These are phyloP conservation scores for Phytophthora pinifolia DNA, from an alignment of 352 stramenopile species.

Conservation along the genomic window DNA sequence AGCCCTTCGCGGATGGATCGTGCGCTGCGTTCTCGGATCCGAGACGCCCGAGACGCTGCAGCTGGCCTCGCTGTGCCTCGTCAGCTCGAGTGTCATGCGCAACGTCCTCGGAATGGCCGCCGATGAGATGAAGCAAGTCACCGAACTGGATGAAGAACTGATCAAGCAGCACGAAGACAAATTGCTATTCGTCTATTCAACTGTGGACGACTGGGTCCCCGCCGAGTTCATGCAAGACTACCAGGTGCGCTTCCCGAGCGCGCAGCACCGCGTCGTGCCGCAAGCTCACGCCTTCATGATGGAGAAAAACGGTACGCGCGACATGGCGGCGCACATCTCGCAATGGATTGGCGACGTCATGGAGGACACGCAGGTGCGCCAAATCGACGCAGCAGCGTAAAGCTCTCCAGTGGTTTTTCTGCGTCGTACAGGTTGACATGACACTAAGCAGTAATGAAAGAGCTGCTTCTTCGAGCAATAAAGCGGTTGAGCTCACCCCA, in stretches of 20 bases:
- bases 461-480: not conserved
- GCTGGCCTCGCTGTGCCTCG: constrained; percentile 49
- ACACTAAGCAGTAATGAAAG: not conserved
- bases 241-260: constrained; percentile 46
- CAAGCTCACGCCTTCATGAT: constrained; percentile 83
- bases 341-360: constrained; percentile 51
- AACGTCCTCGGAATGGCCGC: constrained; percentile 72
- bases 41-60: constrained; percentile 48
- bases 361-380: constrained; percentile 25
- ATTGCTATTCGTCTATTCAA: constrained; percentile 68
- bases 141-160: constrained; percentile 44
- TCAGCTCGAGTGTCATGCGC: constrained; percentile 54
- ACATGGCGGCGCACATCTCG: constrained; percentile 66
- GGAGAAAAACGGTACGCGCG: constrained; percentile 53
- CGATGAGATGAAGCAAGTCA: constrained; percentile 60
- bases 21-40: constrained; percentile 37
- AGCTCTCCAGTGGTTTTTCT: not conserved
- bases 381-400: constrained; percentile 20
- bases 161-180: constrained; percentile 48
- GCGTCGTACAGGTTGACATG: not conserved
- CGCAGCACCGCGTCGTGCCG: constrained; percentile 48
- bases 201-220: constrained; percentile 68
- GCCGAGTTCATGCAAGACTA: constrained; percentile 58
- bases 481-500: constrained; percentile 5
- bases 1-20: constrained; percentile 46